Percentiles rank a stretch among this genome's conserved stretches.
Evolutionary conservation across 352 stramenopile species (phyloP).

Genomic region (Pythium apleroticum): DNA sequence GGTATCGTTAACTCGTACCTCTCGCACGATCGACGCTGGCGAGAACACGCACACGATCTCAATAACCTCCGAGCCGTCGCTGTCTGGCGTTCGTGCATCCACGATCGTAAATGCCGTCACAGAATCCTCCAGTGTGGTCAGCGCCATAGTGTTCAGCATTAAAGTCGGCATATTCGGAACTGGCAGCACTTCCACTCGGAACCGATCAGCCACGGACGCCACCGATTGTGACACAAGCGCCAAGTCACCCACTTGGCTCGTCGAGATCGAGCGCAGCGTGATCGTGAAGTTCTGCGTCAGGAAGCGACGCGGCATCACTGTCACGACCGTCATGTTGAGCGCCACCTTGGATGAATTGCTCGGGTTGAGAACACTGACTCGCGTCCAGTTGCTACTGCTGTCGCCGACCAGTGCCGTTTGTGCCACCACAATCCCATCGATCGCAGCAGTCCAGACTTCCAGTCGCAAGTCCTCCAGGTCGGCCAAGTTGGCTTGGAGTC

Average conservation of each 20-base stretch:
- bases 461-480: conserved; percentile 26
- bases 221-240: conserved; percentile 30
- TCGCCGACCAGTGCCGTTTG: not conserved
- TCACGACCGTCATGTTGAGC: conserved; percentile 30
- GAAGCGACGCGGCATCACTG: conserved; percentile 36
- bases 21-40: conserved; percentile 30
- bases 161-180: conserved; percentile 40
- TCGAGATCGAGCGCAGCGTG: conserved; percentile 31
- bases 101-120: conserved; percentile 35
- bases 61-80: conserved; percentile 50
- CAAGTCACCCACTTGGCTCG: conserved; percentile 18
- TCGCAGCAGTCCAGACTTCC: not conserved
- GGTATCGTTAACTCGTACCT: conserved; percentile 35
- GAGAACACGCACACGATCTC: conserved; percentile 39
- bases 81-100: conserved; percentile 40
- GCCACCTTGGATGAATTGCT: conserved; percentile 3
- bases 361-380: conserved; percentile 2
- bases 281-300: conserved; percentile 42
- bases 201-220: conserved; percentile 28
- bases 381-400: conserved; percentile 2
- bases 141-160: conserved; percentile 27
- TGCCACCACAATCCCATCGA: conserved; percentile 11
- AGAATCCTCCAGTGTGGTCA: conserved; percentile 38
- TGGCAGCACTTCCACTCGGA: conserved; percentile 36
- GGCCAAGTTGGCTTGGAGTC: conserved; percentile 25